Evolutionary conservation across 2,329 filamentous ascomycete genomes (phyloP), one percentile per base, ranked within the genome.

Genomic region (Septoria linicola): DNA sequence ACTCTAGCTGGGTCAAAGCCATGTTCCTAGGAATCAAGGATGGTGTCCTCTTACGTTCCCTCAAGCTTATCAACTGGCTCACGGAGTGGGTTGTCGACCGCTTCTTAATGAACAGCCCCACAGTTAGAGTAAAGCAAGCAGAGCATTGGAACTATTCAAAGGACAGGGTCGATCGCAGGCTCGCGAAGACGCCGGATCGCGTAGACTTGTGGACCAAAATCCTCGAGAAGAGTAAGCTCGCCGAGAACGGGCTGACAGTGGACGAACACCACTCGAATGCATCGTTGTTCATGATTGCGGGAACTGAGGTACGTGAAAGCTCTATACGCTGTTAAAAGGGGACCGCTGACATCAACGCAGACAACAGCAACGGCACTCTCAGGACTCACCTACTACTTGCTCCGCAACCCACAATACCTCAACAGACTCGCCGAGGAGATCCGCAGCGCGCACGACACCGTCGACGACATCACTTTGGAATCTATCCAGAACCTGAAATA

Each of bases 341-440:
- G 2, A 7, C 10, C 13, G 8, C 37, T 37, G 31, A 8, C 42
- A 13, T 32, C 23, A 19, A 8, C 19, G 3, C 13, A 72, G 45
- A 70, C 69, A 0, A 69, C 66, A 1, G 68, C 68, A 1, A 70
- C 70, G 1, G 55, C 68, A 1, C 53, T 73, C 7, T 52, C 54
- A 4, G 67, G 66, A 2, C 58, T 62, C 4, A 65, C 59, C 1
- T 71, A 65, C 52, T 57, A 63, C n/a, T 57, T 69, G 13, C 51
- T 68, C 60, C 62, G 55, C 1, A 65, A 69, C 34, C 68, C 65
- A 3, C 19, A 54, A 0, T 58, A 59, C 2, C 36, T 68, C 62
- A 10, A 47, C 2, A 66, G 63, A 16, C 59, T 74, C 4, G 57
- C 59, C 0, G 31, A 59, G 1, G 71, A 74, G 42, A 62, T 75